Evolutionary conservation across 78 protist genomes (phyloP).

Genomic region (Diacronema lutheri): DNA sequence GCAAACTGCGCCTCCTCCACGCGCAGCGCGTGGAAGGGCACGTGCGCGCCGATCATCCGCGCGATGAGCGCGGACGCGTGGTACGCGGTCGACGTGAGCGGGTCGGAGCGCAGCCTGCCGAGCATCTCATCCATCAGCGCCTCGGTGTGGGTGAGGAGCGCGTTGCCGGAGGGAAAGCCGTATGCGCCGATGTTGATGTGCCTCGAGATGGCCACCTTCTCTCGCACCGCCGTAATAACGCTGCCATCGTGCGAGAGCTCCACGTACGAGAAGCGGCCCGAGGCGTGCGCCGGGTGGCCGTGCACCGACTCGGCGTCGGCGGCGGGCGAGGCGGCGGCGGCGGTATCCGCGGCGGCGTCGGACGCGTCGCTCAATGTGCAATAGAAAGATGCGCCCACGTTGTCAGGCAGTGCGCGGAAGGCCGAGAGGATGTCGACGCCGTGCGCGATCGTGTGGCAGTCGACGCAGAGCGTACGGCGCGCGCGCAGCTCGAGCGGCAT

Average conservation of each 20-base stretch:
- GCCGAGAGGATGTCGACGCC: not conserved
- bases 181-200: not conserved
- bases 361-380: not conserved
- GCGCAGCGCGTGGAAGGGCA: not conserved
- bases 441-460: not conserved
- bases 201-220: not conserved
- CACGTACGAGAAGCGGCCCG: constrained; percentile 1
- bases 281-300: too few species aligned
- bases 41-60: not conserved
- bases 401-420: not conserved
- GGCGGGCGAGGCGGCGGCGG: too few species aligned
- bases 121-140: not conserved
- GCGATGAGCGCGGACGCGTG: not conserved
- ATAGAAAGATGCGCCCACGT: not conserved
- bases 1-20: not conserved
- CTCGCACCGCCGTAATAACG: not conserved
- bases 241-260: not conserved
- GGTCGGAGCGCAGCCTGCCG: too few species aligned
- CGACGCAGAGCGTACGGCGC: not conserved
- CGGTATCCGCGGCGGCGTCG: too few species aligned
- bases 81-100: not conserved
- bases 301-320: too few species aligned
- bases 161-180: not conserved
- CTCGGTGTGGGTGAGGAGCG: not conserved
- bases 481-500: not conserved